Percentiles rank a stretch among this genome's conserved stretches.
Evolutionary conservation across 352 stramenopile genomes (phyloP).

Genomic region (Aphanomyces astaci): DNA sequence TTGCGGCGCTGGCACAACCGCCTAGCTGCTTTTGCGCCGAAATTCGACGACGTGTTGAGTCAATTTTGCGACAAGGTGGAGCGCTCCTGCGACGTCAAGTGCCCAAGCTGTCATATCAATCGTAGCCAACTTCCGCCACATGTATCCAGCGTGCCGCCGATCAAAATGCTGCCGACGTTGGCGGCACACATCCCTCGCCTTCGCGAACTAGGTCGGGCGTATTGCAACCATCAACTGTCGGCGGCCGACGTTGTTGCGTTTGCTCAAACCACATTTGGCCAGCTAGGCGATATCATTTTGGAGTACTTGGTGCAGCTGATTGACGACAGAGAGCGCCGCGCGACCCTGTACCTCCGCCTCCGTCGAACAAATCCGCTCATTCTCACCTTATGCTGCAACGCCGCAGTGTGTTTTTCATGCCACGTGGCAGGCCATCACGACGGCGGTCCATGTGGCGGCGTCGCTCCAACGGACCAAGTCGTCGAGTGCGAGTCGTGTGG

Average conservation of each 20-base stretch:
- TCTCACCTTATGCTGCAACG: neutral
- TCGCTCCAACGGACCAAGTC: neutral
- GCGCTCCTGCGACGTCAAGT: neutral
- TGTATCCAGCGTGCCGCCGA: neutral
- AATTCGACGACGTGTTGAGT: neutral
- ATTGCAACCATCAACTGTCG: neutral
- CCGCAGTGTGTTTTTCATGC: conserved; percentile 1
- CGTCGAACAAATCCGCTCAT: neutral
- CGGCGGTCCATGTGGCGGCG: neutral
- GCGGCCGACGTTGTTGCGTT: neutral
- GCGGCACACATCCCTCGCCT: neutral
- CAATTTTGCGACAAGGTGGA: neutral
- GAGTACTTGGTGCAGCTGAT: neutral
- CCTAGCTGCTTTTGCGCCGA: neutral
- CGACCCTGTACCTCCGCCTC: conserved; percentile 3
- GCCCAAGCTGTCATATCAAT: neutral
- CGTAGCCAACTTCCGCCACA: neutral
- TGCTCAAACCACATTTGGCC: neutral
- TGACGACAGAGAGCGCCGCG: neutral
- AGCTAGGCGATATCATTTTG: neutral
- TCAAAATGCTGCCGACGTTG: neutral
- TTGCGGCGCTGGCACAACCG: neutral
- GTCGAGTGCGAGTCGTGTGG: neutral
- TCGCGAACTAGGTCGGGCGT: neutral
- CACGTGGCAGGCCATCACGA: neutral